A percentile compares a stretch with the other conserved stretches of the same genome.
Evolutionary conservation across 768 basidiomycete genomes (phyloP).

Genomic region (Macrolepiota fuliginosa): DNA sequence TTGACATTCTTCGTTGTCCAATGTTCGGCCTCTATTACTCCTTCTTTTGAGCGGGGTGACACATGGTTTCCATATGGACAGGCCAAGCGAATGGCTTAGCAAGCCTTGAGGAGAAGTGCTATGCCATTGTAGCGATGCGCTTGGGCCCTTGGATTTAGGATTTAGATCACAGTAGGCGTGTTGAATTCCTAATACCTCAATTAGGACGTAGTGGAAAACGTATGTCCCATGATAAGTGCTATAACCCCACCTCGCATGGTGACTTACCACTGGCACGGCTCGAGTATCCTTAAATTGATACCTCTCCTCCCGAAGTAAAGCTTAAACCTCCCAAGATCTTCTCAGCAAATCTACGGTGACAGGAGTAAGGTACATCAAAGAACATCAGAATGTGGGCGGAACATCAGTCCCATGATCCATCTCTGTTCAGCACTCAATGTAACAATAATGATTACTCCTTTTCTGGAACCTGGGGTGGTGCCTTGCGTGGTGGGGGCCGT

Average conservation of each 20-base stretch:
- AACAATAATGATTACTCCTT: slow-evolving; percentile 21
- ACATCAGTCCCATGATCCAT: neutral
- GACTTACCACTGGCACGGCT: neutral
- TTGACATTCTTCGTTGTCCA: neutral
- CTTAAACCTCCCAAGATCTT: neutral
- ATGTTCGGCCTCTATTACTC: neutral
- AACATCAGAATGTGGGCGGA: neutral
- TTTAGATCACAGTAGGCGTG: no score
- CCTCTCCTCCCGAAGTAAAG: neutral
- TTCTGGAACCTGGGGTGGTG: slow-evolving; percentile 22
- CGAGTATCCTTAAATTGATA: neutral
- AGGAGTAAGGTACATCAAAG: neutral
- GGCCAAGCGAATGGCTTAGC: neutral
- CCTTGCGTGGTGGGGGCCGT: slow-evolving; percentile 56
- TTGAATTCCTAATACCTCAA: no score
- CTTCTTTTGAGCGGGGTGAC: neutral
- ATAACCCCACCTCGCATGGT: neutral
- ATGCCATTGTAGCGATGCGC: no score
- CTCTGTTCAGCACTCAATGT: neutral
- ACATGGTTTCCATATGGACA: neutral
- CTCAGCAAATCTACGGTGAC: neutral
- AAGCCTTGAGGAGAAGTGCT: neutral
- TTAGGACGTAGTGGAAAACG: no score
- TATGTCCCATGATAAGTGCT: neutral
- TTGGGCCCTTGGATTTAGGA: no score